Percentiles rank a stretch among this genome's conserved stretches.
Conservation (phyloP, 2,329 filamentous ascomycete species). For the Trichoderma arundinaceum region DNA sequence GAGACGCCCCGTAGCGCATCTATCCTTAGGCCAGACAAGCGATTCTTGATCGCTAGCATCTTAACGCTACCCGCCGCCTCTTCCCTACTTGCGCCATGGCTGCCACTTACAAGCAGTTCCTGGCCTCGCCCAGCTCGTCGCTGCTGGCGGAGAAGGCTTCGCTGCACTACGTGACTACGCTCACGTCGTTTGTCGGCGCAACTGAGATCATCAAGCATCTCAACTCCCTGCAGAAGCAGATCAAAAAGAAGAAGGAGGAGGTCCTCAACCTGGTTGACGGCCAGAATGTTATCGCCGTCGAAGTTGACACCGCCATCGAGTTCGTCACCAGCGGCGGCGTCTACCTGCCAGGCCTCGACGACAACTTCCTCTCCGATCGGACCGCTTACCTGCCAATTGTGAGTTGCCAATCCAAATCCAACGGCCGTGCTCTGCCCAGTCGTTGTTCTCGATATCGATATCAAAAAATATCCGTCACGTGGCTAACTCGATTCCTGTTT, state of each 20-base stretch:
- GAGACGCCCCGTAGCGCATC: constrained; percentile 3
- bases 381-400: constrained; percentile 82
- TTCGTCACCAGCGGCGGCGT: constrained; percentile 81
- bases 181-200: constrained; percentile 72
- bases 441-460: background rate
- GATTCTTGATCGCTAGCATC: constrained; percentile 4
- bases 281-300: constrained; percentile 73
- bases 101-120: constrained; percentile 72
- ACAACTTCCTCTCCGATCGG: constrained; percentile 90
- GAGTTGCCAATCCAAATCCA: constrained; percentile 47
- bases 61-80: background rate
- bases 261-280: constrained; percentile 77
- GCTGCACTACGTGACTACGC: constrained; percentile 88
- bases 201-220: constrained; percentile 85
- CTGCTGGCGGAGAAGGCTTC: constrained; percentile 69
- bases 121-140: constrained; percentile 68
- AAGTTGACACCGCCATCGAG: constrained; percentile 82
- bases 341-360: constrained; percentile 87
- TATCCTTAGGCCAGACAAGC: constrained; percentile 12
- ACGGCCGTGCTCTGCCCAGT: background rate
- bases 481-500: constrained; percentile 31
- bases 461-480: background rate
- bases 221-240: constrained; percentile 68
- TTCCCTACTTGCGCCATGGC: constrained; percentile 45
- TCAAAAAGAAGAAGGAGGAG: constrained; percentile 84